Conservation (phyloP, 1,139 yeast species). For the Candida pseudoviswanathii region DNA sequence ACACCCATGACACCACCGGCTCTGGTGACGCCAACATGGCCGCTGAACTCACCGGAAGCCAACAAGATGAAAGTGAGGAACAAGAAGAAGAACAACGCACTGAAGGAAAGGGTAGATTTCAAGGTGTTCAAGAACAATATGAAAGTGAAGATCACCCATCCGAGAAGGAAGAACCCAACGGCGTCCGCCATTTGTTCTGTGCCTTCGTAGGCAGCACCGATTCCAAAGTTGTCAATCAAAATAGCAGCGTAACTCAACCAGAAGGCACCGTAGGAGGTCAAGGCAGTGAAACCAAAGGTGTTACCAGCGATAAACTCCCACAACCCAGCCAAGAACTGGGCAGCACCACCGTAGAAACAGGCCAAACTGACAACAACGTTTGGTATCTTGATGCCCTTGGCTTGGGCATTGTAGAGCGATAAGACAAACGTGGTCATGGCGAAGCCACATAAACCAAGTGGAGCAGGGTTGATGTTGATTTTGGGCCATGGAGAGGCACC, state of each 20-base stretch:
- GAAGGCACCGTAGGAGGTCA: conserved; percentile 74
- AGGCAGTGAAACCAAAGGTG: conserved; percentile 65
- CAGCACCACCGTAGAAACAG: conserved; percentile 59
- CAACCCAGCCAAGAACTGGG: conserved; percentile 65
- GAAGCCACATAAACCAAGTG: conserved; percentile 46
- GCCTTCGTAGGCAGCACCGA: conserved; percentile 50
- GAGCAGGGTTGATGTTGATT: conserved; percentile 21
- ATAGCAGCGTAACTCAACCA: conserved; percentile 71
- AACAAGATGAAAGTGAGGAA: conserved; percentile 58
- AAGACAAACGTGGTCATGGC: conserved; percentile 51
- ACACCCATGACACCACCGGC: conserved; percentile 78
- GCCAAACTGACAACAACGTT: conserved; percentile 46
- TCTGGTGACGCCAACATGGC: conserved; percentile 44
- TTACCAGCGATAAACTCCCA: conserved; percentile 68
- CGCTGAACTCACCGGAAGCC: conserved; percentile 58
- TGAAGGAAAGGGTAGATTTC: conserved; percentile 66
- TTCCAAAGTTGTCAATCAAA: conserved; percentile 56
- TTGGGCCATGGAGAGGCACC: conserved; percentile 34
- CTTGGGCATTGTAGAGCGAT: conserved; percentile 43
- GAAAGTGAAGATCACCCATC: conserved; percentile 67
- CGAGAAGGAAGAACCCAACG: conserved; percentile 61
- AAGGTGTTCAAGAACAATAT: conserved; percentile 58
- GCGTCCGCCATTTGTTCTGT: conserved; percentile 51
- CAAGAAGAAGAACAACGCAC: conserved; percentile 53
- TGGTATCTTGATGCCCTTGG: conserved; percentile 38